Conservation (phyloP, 73 alveolate genomes). For the Uronychia setigera region DNA sequence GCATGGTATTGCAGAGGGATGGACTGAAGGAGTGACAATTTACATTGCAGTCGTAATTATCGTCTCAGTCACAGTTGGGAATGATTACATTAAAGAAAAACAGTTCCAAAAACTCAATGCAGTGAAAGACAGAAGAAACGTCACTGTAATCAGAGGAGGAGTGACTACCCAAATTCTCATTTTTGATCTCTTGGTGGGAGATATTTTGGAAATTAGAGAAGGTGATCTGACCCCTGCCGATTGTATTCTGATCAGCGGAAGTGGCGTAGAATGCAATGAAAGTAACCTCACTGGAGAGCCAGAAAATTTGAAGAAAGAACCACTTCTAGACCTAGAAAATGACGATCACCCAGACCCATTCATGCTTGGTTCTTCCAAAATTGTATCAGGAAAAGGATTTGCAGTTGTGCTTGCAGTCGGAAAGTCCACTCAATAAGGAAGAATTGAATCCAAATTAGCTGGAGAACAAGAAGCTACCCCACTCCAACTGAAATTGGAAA, state of each 20-base stretch:
- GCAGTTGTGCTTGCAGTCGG: conserved; percentile 96
- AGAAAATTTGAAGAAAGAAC: conserved; percentile 84
- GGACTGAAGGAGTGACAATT: conserved; percentile 98
- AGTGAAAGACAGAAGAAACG: conserved; percentile 80
- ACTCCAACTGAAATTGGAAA: conserved; percentile 85
- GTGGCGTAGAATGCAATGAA: conserved; percentile 89
- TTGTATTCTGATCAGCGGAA: conserved; percentile 87
- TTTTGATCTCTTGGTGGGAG: conserved; percentile 94
- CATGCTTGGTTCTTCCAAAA: conserved; percentile 85
- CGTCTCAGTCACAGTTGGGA: conserved; percentile 87
- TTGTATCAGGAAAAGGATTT: conserved; percentile 89
- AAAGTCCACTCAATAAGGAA: conserved; percentile 79
- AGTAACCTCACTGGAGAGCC: conserved; percentile 95
- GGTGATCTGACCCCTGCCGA: conserved; percentile 98
- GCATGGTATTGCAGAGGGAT: conserved; percentile 86
- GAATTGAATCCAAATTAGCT: conserved; percentile 67
- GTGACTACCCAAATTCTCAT: conserved; percentile 57
- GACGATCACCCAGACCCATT: conserved; percentile 73
- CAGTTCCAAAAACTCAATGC: conserved; percentile 88
- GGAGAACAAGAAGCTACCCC: conserved; percentile 91
- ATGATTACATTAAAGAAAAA: conserved; percentile 90
- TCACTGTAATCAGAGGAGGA: conserved; percentile 78
- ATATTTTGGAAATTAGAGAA: conserved; percentile 78
- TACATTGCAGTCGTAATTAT: conserved; percentile 91
- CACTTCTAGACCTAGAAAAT: conserved; percentile 37